These are phyloP conservation scores for Venturia effusa DNA, from an alignment of 2,329 filamentous ascomycete species.

Conservation along the genomic window DNA sequence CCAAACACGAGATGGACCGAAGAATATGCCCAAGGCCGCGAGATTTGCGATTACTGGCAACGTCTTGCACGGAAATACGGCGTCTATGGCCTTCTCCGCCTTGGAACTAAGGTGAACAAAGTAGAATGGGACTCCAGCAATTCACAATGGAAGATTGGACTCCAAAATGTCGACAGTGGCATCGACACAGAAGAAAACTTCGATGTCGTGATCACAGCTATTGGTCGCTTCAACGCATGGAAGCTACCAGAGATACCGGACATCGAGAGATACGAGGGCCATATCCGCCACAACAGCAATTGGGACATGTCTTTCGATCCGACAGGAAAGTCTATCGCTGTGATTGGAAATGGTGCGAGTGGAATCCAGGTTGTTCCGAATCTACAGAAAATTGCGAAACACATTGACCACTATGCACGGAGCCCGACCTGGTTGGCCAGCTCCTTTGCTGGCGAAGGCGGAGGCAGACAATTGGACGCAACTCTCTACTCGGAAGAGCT, in stretches of 20 bases:
- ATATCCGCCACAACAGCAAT: constrained; percentile 49
- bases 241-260: constrained; percentile 51
- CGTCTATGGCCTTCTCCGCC: constrained; percentile 48
- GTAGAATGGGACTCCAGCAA: constrained; percentile 43
- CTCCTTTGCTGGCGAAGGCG: constrained; percentile 46
- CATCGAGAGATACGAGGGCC: constrained; percentile 42
- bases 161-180: constrained; percentile 33
- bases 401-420: constrained; percentile 54
- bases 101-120: constrained; percentile 44
- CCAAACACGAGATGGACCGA: constrained; percentile 61
- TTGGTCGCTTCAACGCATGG: constrained; percentile 57
- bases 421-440: constrained; percentile 58
- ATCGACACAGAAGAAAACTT: constrained; percentile 35
- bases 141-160: constrained; percentile 47
- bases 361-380: constrained; percentile 46
- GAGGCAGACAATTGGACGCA: constrained; percentile 44
- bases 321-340: constrained; percentile 37
- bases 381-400: constrained; percentile 34
- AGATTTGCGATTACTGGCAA: constrained; percentile 60
- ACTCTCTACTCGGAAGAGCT: constrained; percentile 45
- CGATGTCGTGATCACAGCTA: constrained; percentile 52
- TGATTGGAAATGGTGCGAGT: constrained; percentile 54
- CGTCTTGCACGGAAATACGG: constrained; percentile 50
- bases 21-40: constrained; percentile 53
- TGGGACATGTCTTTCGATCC: constrained; percentile 47